Percentiles rank a stretch among this genome's conserved stretches.
These are phyloP conservation scores for Suhomyces kilbournensis DNA, from an alignment of 805 yeast species.

Conservation along the genomic window DNA sequence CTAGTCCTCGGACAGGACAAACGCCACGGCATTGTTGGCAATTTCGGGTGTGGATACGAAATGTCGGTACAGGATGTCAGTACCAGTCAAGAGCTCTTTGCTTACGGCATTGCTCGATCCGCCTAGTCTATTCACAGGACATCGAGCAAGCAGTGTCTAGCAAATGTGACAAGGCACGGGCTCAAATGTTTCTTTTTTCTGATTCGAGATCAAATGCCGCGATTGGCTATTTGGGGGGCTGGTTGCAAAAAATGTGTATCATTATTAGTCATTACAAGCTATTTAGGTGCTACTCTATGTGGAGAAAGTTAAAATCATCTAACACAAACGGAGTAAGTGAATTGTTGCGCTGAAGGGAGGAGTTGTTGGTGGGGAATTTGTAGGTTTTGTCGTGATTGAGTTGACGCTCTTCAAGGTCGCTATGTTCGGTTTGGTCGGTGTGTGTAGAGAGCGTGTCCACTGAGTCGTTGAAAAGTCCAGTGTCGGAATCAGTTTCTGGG, in stretches of 20 bases:
- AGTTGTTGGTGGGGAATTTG: not conserved
- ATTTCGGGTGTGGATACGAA: not conserved
- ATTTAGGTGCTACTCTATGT: not conserved
- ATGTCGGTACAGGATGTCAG: not conserved
- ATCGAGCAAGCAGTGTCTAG: not conserved
- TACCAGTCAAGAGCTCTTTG: not conserved
- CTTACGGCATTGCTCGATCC: not conserved
- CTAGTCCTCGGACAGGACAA: not conserved
- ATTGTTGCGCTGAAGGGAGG: not conserved
- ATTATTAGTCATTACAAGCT: not conserved
- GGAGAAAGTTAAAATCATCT: not conserved
- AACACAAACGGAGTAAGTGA: conserved; percentile 1
- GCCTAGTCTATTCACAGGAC: not conserved
- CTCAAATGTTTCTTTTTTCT: not conserved
- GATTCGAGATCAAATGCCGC: not conserved
- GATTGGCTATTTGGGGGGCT: not conserved
- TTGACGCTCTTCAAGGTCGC: not conserved
- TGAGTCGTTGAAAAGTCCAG: conserved; percentile 23
- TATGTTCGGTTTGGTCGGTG: conserved; percentile 8
- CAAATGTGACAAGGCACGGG: not conserved
- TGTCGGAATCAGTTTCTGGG: conserved; percentile 6
- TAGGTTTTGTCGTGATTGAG: not conserved
- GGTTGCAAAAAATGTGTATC: not conserved
- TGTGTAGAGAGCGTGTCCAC: conserved; percentile 28
- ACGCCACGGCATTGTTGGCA: not conserved